A percentile compares a stretch with the other conserved stretches of the same genome.
Evolutionary conservation across 2,329 filamentous ascomycete species (phyloP).

Genomic region (Keithomyces neogunnii): DNA sequence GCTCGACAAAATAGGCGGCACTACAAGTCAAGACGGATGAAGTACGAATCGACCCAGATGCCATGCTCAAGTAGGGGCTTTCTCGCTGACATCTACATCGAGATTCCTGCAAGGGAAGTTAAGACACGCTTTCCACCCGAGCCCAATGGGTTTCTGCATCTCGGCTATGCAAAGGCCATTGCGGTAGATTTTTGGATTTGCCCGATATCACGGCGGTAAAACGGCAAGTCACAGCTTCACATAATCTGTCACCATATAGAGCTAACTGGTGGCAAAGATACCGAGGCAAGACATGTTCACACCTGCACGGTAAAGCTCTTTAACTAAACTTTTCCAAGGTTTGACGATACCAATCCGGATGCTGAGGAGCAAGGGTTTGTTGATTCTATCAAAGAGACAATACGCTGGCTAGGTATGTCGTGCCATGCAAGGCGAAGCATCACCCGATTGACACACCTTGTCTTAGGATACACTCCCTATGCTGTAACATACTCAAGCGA

Average conservation of each 20-base stretch:
- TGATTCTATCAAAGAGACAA: constrained; percentile 74
- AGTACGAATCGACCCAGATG: constrained; percentile 37
- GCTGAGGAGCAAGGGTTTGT: constrained; percentile 89
- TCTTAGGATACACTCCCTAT: constrained; percentile 23
- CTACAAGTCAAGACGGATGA: constrained; percentile 24
- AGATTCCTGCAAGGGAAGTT: constrained; percentile 52
- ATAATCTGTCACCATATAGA: background rate
- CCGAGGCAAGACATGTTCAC: background rate
- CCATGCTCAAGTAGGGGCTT: constrained; percentile 75
- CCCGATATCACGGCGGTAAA: constrained; percentile 65
- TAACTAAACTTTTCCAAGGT: constrained; percentile 33
- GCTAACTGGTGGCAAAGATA: background rate
- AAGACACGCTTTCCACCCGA: constrained; percentile 73
- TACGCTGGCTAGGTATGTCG: constrained; percentile 52
- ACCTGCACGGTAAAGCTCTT: background rate
- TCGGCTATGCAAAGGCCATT: constrained; percentile 93
- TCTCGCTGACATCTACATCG: constrained; percentile 61
- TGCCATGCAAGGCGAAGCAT: too few relatives aligned
- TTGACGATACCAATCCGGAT: constrained; percentile 93
- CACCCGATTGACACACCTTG: too few relatives aligned
- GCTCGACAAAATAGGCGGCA: background rate
- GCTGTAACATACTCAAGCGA: constrained; percentile 76
- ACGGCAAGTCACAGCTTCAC: background rate
- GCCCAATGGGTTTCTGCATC: constrained; percentile 88
- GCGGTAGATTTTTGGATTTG: constrained; percentile 92